phyloP scores from a whole-genome alignment of 169 alveolate genomes.

The Theileria sp. region DNA sequence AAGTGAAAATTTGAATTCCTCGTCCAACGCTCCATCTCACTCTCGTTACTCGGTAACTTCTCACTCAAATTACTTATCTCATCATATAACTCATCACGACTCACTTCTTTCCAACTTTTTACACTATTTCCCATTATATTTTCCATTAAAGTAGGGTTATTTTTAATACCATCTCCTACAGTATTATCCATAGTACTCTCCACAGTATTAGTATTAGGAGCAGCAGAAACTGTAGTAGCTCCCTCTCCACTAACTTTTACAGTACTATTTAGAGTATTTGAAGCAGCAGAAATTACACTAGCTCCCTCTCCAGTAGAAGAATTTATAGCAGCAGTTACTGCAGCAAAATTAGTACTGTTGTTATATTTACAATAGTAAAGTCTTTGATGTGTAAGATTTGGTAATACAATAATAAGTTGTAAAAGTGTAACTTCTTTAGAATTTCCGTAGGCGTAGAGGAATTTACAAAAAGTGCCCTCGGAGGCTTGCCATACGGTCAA shows the following conservation, averaged over 20 bases:
- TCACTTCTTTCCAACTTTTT: background rate
- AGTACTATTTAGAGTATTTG: too few species aligned
- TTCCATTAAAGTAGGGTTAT: too few species aligned
- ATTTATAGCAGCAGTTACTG: too few species aligned
- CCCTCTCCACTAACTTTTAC: too few species aligned
- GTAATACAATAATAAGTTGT: background rate
- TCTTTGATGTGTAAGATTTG: background rate
- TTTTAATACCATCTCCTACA: too few species aligned
- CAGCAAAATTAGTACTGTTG: too few species aligned
- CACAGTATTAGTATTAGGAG: too few species aligned
- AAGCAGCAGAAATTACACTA: too few species aligned
- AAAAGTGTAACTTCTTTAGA: background rate
- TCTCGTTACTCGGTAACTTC: background rate
- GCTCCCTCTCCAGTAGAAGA: too few species aligned
- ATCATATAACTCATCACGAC: background rate
- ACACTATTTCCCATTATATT: background rate
- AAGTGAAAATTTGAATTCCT: background rate
- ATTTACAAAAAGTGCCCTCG: background rate
- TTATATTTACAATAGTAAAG: too few species aligned
- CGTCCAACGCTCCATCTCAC: conserved; percentile 1
- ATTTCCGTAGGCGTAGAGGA: background rate
- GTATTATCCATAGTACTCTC: too few species aligned
- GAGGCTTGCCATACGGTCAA: background rate
- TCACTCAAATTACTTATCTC: background rate
- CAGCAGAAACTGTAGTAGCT: too few species aligned